Percentiles rank a stretch among this genome's conserved stretches.
Conservation (phyloP, 1,139 yeast species). For the Pneumocystis sp. region DNA sequence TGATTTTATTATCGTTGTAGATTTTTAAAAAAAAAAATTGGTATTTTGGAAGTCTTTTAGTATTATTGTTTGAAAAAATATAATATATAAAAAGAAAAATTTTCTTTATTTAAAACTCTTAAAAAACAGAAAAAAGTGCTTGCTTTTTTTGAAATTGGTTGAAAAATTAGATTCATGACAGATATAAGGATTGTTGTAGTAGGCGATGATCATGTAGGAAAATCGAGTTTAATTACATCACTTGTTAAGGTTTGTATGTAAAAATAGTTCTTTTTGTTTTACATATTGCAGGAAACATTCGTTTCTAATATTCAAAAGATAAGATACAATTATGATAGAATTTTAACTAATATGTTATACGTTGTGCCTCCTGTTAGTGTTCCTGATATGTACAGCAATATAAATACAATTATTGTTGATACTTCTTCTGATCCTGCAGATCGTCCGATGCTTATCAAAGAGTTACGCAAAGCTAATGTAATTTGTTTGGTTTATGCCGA, state of each 20-base stretch:
- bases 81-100: too few relatives aligned
- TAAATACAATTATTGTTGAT: slow-evolving; percentile 59
- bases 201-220: slow-evolving; percentile 93
- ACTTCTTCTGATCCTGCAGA: slow-evolving; percentile 51
- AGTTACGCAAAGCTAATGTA: slow-evolving; percentile 73
- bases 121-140: not conserved
- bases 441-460: slow-evolving; percentile 44
- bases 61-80: too few relatives aligned
- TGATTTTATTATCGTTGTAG: too few relatives aligned
- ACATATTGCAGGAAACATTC: slow-evolving; percentile 33
- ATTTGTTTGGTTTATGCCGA: slow-evolving; percentile 87
- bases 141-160: not conserved
- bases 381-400: slow-evolving; percentile 40
- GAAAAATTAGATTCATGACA: not conserved
- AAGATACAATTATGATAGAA: slow-evolving; percentile 21
- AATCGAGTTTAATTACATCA: slow-evolving; percentile 60
- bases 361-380: slow-evolving; percentile 67
- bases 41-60: too few relatives aligned
- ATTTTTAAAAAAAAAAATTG: too few relatives aligned
- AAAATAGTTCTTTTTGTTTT: not conserved
- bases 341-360: slow-evolving; percentile 29
- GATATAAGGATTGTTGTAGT: slow-evolving; percentile 54
- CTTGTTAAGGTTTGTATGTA: slow-evolving; percentile 36
- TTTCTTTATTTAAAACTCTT: not conserved
- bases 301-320: slow-evolving; percentile 62